phyloP scores from a whole-genome alignment of 768 basidiomycete species.

The Lyophyllum semitale region DNA sequence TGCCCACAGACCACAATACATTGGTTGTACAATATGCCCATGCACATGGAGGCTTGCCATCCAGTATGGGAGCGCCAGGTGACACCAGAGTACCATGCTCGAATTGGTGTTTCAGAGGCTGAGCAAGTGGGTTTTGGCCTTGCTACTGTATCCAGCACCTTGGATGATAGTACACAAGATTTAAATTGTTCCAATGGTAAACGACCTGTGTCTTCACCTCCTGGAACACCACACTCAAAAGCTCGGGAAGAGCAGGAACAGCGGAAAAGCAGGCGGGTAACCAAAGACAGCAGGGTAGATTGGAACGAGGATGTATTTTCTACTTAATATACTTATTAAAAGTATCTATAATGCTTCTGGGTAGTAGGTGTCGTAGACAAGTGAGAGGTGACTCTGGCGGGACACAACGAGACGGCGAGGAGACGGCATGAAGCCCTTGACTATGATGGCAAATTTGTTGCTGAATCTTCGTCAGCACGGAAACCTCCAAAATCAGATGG shows the following conservation, averaged over 20 bases:
- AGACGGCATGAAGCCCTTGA: too few species aligned
- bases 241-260: neutral
- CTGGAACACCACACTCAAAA: neutral
- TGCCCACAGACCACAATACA: constrained; percentile 14
- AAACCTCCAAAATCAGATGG: neutral
- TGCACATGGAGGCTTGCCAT: constrained; percentile 22
- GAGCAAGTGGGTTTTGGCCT: too few species aligned
- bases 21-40: constrained; percentile 30
- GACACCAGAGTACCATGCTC: neutral
- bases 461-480: too few species aligned
- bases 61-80: constrained; percentile 11
- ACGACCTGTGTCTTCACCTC: neutral
- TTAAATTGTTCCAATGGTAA: neutral
- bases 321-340: too few species aligned
- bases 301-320: too few species aligned
- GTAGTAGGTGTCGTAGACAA: too few species aligned
- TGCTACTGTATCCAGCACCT: neutral
- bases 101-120: neutral
- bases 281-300: too few species aligned
- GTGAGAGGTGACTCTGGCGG: too few species aligned
- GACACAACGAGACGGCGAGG: too few species aligned
- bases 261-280: neutral
- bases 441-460: too few species aligned
- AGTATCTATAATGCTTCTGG: too few species aligned
- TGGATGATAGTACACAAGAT: neutral